Evolutionary conservation across 805 yeast species (phyloP).

Genomic region (Pichia phayaonensis): DNA sequence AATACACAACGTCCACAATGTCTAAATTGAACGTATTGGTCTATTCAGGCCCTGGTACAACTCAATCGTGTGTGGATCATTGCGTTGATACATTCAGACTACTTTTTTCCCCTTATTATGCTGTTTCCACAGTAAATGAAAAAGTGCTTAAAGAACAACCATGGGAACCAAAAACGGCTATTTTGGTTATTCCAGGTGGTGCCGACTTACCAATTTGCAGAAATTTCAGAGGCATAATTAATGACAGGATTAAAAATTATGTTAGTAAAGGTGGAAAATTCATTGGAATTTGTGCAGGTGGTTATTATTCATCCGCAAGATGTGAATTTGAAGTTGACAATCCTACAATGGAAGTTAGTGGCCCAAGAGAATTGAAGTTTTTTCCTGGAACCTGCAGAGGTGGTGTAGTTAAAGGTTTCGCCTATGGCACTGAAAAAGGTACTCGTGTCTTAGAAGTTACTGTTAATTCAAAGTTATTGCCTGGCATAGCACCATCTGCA

Average conservation of each 20-base stretch:
- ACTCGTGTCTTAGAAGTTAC: slow-evolving; percentile 50
- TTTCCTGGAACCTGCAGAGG: slow-evolving; percentile 85
- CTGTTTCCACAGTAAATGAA: slow-evolving; percentile 67
- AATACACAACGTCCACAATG: not conserved
- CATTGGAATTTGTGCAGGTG: slow-evolving; percentile 95
- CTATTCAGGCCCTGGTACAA: slow-evolving; percentile 74
- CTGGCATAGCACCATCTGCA: slow-evolving; percentile 23
- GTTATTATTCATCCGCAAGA: slow-evolving; percentile 66
- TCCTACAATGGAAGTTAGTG: slow-evolving; percentile 68
- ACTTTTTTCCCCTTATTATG: slow-evolving; percentile 79
- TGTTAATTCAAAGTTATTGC: slow-evolving; percentile 30
- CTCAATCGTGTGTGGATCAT: slow-evolving; percentile 80
- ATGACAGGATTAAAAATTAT: slow-evolving; percentile 49
- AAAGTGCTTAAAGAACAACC: slow-evolving; percentile 67
- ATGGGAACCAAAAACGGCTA: slow-evolving; percentile 74
- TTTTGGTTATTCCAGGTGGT: slow-evolving; percentile 91
- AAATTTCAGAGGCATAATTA: slow-evolving; percentile 64
- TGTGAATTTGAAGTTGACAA: slow-evolving; percentile 82
- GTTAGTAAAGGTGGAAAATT: slow-evolving; percentile 75
- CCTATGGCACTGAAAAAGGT: slow-evolving; percentile 70
- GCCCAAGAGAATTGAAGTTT: slow-evolving; percentile 72
- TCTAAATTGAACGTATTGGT: slow-evolving; percentile 63
- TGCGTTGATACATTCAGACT: slow-evolving; percentile 68
- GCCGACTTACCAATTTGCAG: slow-evolving; percentile 86
- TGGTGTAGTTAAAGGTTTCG: slow-evolving; percentile 71